Conservation (phyloP, 768 basidiomycete genomes). For the Pholiota conissans region DNA sequence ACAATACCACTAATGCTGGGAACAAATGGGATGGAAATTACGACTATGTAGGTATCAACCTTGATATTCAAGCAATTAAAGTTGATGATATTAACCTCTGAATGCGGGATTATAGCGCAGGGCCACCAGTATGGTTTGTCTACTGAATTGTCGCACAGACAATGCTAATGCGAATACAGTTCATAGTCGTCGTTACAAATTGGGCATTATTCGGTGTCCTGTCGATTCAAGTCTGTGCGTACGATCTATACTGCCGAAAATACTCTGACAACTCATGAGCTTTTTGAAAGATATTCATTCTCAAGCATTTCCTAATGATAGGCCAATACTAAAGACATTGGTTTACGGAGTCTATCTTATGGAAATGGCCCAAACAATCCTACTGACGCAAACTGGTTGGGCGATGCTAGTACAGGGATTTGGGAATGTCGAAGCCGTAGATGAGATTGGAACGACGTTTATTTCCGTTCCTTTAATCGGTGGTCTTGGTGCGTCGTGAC, state of each 20-base stretch:
- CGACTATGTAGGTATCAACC: too few relatives aligned
- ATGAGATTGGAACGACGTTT: neutral
- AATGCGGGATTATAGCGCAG: too few relatives aligned
- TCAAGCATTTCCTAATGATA: neutral
- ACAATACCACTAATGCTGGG: too few relatives aligned
- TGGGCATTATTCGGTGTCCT: neutral
- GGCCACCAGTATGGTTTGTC: too few relatives aligned
- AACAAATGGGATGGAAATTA: too few relatives aligned
- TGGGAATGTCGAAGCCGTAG: neutral
- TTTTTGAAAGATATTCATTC: neutral
- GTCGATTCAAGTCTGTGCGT: neutral
- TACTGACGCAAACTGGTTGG: neutral
- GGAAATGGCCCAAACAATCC: neutral
- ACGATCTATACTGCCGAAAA: neutral
- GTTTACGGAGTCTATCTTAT: neutral
- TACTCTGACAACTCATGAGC: too few relatives aligned
- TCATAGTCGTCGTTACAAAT: neutral
- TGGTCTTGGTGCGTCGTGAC: neutral
- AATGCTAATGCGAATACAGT: too few relatives aligned
- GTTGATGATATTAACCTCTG: too few relatives aligned
- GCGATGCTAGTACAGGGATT: neutral
- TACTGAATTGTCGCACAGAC: too few relatives aligned
- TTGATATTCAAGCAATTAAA: too few relatives aligned
- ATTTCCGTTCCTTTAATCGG: neutral
- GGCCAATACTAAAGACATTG: neutral